Evolutionary conservation across 768 basidiomycete species (phyloP), one percentile per base, ranked within the genome.

Genomic region (Mycena polygramma): DNA sequence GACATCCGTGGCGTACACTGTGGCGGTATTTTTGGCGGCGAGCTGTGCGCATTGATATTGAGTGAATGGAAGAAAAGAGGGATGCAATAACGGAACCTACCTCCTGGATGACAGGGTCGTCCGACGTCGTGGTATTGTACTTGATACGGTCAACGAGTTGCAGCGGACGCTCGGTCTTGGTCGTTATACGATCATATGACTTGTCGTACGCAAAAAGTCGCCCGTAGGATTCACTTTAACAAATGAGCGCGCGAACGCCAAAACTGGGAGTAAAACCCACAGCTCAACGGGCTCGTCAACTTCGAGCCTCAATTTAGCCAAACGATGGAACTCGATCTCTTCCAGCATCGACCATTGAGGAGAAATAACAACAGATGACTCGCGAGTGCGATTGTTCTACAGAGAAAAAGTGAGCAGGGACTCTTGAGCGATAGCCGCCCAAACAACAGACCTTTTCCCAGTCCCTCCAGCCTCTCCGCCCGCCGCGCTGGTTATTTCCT

Each of bases 81-180:
- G 9, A 20, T 26, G 26, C 57, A 35, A 68, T 24, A n/a, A 62
- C 43, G 54, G 14, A 66, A 59, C 79, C 71, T 77, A 94, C 95
- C 82, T 95, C 90, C 81, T 95, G 94, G 71, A 99, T 98, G 80
- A 99, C 87, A 4, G 98, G 97, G 78, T 99, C 98, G 75, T 99
- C 98, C 19, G 96, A 97, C 24, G 98, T 98, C 0, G 98, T 98
- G 20, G 96, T 93, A 80, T 99, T 99, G 83, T 98, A 99, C 78
- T 95, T 94, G 80, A 98, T 94, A 67, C 96, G 92, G 81, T 99
- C 98, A 66, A 97, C 89, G 54, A 95, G 87, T 76, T 98, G 96
- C 35, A 99, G 88, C 57, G 96, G 93, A 69, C 90, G 90, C 81
- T 98, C 96, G 7, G 91, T 91, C 83, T 96, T 96, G 57, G 98